Evolutionary conservation across 176 grass and related monocot species (phyloP).

Genomic region (Olyra latifolia): DNA sequence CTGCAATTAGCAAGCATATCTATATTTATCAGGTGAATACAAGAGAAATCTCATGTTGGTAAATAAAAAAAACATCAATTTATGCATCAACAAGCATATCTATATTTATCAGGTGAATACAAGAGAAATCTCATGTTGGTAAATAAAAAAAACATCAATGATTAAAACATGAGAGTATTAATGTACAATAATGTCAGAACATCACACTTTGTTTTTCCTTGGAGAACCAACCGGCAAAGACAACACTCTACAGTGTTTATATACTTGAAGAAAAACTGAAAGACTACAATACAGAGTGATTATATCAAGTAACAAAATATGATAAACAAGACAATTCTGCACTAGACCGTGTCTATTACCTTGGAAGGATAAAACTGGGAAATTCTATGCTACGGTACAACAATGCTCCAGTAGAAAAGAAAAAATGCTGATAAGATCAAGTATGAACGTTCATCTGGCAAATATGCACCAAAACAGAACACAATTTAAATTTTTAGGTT

Average conservation of each 20-base stretch:
- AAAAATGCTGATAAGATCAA: neutral
- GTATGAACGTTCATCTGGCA: neutral
- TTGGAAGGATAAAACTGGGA: neutral
- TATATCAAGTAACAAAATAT: slow-evolving; percentile 13
- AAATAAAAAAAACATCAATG: neutral
- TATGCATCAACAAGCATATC: too few species aligned
- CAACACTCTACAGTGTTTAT: neutral
- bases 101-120: neutral
- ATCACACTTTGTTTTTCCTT: neutral
- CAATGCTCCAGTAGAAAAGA: neutral
- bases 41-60: neutral
- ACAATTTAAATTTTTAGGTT: neutral
- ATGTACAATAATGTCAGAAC: neutral
- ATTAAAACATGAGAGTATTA: neutral
- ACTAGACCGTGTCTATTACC: neutral
- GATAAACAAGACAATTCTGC: too few species aligned
- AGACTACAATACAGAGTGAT: neutral
- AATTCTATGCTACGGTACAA: neutral
- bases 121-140: neutral
- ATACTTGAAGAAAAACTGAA: neutral
- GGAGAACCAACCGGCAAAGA: neutral
- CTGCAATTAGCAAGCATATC: slow-evolving; percentile 37
- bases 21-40: neutral
- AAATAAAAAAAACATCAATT: too few species aligned
- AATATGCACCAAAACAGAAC: slow-evolving; percentile 7